These are phyloP conservation scores for Dactylis glomerata DNA, from an alignment of 176 grass and related monocot genomes.

Conservation along the genomic window DNA sequence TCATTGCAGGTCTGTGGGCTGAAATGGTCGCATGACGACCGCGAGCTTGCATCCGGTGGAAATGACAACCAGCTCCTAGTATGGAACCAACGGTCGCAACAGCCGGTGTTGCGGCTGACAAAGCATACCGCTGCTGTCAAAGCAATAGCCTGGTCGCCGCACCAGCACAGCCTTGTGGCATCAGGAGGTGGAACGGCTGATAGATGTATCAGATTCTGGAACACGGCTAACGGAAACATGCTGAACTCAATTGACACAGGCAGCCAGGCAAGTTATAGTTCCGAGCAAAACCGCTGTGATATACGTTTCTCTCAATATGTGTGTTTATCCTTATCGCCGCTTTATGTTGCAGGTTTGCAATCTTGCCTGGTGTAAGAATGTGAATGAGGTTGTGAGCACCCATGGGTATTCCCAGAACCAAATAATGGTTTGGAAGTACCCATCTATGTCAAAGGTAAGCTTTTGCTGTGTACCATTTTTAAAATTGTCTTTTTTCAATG, in stretches of 20 bases:
- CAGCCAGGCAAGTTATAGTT: constrained; percentile 67
- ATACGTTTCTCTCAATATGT: neutral
- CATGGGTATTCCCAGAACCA: constrained; percentile 98
- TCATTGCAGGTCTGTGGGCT: constrained; percentile 77
- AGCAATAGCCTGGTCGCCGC: constrained; percentile 94
- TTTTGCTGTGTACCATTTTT: neutral
- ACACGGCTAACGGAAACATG: constrained; percentile 82
- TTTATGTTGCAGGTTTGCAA: constrained; percentile 78
- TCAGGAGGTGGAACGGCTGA: constrained; percentile 96
- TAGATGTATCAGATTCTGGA: constrained; percentile 93
- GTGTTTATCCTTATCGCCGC: neutral
- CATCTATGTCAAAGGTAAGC: constrained; percentile 83
- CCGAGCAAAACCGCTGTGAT: neutral
- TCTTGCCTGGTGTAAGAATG: constrained; percentile 95
- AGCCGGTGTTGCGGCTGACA: constrained; percentile 70
- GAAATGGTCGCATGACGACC: constrained; percentile 98
- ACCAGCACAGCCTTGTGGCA: constrained; percentile 87
- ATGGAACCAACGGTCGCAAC: constrained; percentile 93
- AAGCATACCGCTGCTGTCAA: constrained; percentile 94
- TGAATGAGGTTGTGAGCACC: constrained; percentile 93
- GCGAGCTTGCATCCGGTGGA: constrained; percentile 94
- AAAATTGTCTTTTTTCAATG: neutral
- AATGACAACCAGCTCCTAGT: constrained; percentile 96
- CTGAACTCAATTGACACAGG: constrained; percentile 91
- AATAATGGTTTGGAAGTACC: constrained; percentile 99